Percentiles rank a stretch among this genome's conserved stretches.
These are phyloP conservation scores for Arthrobotrys conoides DNA, from an alignment of 2,329 filamentous ascomycete species.

Conservation along the genomic window DNA sequence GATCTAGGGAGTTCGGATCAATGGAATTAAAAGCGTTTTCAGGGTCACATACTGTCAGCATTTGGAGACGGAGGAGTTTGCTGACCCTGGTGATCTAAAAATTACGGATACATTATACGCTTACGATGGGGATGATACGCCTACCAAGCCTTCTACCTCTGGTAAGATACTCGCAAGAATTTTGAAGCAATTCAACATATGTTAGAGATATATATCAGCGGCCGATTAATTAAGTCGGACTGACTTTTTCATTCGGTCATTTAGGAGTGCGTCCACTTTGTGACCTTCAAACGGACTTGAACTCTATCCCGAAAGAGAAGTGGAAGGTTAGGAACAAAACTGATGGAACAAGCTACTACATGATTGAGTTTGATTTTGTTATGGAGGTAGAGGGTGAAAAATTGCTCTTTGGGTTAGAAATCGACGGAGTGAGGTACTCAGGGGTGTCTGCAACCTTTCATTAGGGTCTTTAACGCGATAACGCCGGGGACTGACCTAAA, in stretches of 20 bases:
- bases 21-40: constrained; percentile 19
- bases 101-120: constrained; percentile 26
- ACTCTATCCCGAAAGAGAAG: constrained; percentile 17
- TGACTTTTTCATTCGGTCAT: not conserved
- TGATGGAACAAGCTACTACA: constrained; percentile 21
- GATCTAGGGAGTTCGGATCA: constrained; percentile 22
- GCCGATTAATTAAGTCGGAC: not conserved
- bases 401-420: constrained; percentile 27
- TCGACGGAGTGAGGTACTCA: constrained; percentile 24
- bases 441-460: constrained; percentile 21
- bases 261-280: constrained; percentile 15
- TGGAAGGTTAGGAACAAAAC: constrained; percentile 16
- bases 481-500: not conserved
- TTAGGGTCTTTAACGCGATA: not conserved
- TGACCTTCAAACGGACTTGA: constrained; percentile 9
- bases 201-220: too few species aligned
- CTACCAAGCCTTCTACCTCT: not conserved
- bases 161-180: constrained; percentile 2
- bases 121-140: constrained; percentile 18
- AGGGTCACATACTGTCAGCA: constrained; percentile 23
- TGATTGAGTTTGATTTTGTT: constrained; percentile 31
- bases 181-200: too few species aligned
- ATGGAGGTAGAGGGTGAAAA: constrained; percentile 36
- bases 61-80: constrained; percentile 12
- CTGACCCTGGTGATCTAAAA: constrained; percentile 1